Base-by-base conservation (phyloP, 495 filamentous ascomycete genomes). In the Astrothelium subdiscretum region DNA sequence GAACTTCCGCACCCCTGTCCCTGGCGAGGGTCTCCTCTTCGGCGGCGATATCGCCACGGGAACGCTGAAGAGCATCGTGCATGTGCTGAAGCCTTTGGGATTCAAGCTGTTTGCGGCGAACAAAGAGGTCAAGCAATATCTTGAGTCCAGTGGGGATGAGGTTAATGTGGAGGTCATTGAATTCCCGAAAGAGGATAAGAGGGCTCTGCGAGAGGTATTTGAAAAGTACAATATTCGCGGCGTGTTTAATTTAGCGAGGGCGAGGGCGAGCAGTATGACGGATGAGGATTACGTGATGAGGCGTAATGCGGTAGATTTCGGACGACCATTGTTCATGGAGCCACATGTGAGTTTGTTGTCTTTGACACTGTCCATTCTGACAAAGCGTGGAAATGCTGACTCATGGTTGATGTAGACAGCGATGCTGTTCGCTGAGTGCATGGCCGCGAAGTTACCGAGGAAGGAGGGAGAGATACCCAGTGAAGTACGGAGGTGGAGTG, bases 271-370 rank as follows among this genome's bases (percentile, higher is more conserved):
- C 79, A 92, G 86, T 27, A 77, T 90, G 63, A 78, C 89, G 59
- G 94, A 98, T 72, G 91, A 92, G 66, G 92, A 97, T 77, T 98
- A 98, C 67, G 91, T 97, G 54, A 98, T 97, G 94, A 85, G 94
- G 67, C 85, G 95, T 68, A 96, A 98, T 71, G 94, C 92, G 18
- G 95, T 98, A 44, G 94, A 98, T 77, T 98, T 98, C 73, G 91
- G 92, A 61, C 91, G 97, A 26, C 94, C 94, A 40, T 79, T 97
- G 64, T 98, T 97, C 75, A 97, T 97, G 92, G 94, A 98, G 77
- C 92, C 94, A 24, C 95, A 94, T 88, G 92, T 96, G 79, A 80
- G 86, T 76, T 38, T 35, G 57, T n/a, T n/a, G n/a, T n/a, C n/a
- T n/a, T n/a, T n/a, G n/a, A n/a, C n/a, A n/a, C n/a, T n/a, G n/a